These are phyloP conservation scores for Raffaelea albimanens DNA, from an alignment of 2,329 filamentous ascomycete genomes.

Conservation along the genomic window DNA sequence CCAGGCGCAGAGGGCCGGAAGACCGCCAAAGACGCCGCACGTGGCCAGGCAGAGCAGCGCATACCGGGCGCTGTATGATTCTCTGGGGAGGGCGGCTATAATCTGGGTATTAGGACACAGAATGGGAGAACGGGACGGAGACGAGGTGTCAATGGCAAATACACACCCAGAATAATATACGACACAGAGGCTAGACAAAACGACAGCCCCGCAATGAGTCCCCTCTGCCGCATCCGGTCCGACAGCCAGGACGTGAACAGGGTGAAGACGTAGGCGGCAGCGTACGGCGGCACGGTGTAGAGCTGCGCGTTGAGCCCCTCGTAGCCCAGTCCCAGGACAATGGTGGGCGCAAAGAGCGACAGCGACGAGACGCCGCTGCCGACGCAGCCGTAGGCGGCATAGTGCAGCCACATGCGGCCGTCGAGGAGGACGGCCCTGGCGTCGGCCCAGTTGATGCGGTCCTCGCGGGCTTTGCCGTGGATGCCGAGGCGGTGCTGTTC, in stretches of 20 bases:
- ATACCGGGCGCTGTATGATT: conserved; percentile 15
- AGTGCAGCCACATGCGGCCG: conserved; percentile 59
- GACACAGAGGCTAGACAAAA: conserved; percentile 6
- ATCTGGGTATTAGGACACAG: background rate
- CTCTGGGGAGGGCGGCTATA: conserved; percentile 15
- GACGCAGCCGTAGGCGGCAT: conserved; percentile 43
- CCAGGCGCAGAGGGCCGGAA: conserved; percentile 18
- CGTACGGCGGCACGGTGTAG: conserved; percentile 59
- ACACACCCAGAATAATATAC: conserved; percentile 6
- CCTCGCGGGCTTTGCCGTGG: conserved; percentile 25
- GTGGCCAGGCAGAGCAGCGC: conserved; percentile 13
- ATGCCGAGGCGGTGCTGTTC: conserved; percentile 31
- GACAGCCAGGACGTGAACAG: conserved; percentile 1
- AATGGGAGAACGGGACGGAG: too few species aligned
- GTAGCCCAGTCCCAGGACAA: conserved; percentile 44
- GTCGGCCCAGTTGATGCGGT: conserved; percentile 52
- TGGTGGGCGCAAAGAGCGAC: conserved; percentile 53
- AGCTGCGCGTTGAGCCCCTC: conserved; percentile 48
- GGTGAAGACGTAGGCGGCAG: conserved; percentile 39
- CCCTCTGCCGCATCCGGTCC: conserved; percentile 1
- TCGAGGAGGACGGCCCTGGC: conserved; percentile 60
- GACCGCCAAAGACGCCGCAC: conserved; percentile 15
- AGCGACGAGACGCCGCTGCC: conserved; percentile 48
- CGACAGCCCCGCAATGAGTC: conserved; percentile 3
- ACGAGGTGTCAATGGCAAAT: background rate